Base-by-base conservation (phyloP, 148 eudicot species). In the Pharnaceum exiguum region DNA sequence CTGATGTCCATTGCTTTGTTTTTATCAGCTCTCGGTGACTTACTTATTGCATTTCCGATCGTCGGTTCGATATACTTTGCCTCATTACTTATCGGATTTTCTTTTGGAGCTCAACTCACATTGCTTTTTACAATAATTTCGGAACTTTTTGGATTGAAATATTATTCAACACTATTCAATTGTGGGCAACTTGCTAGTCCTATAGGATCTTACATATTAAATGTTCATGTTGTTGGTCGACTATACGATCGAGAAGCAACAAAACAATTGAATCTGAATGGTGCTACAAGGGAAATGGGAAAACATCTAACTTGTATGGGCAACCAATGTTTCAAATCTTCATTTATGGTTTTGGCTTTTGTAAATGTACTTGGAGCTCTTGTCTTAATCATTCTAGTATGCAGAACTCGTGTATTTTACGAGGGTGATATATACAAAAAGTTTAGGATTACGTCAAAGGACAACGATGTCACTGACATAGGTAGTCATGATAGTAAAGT, bases 61-160 rank as follows among this genome's bases (percentile, higher is more conserved):
- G 54, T 69, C 0, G 60, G 55, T 46, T 55, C 61, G 1, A 60
- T 78, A 9, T 78, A 78, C 17, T 16, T 74, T 7, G 57, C 82
- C 2, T 78, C 82, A 0, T 32, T 78, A 44, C 22, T 78, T 0
- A 63, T 78, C 19, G 82, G 82, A 3, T 70, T 77, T 9, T 62
- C 66, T 17, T 77, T 77, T 24, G 82, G 78, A 18, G 82, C 78
- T 1, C 78, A 62, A 29, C 55, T 64, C 63, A 65, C 82, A 0
- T 39, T 78, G 33, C 33, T 78, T 5, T 74, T 62, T 32, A 65
- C 75, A 0, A 71, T 71, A 0, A 74, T 78, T 19, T 78, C 82
- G 0, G 82, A 78, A 25, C n/a, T 78, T 1, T 78, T 78, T 25
- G 82, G 82, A 7, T 45, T 78, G 13, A 78, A 70, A 16, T 78